Evolutionary conservation across 176 grass and related monocot genomes (phyloP).

Genomic region (Zoysia japonica): DNA sequence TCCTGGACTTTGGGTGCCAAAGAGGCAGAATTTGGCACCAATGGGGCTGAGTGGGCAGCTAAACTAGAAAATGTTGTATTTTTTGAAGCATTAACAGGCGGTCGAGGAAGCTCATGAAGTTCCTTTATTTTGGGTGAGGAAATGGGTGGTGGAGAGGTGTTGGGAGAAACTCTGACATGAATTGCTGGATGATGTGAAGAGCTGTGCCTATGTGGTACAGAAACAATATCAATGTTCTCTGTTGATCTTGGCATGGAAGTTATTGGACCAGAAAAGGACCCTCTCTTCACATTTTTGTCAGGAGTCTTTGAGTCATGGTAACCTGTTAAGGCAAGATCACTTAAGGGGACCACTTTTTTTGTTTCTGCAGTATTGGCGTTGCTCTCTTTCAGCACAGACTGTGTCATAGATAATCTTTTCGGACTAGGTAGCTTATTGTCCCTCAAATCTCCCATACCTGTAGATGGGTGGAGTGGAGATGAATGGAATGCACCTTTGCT

Average conservation of each 20-base stretch:
- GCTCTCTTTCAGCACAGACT: slow-evolving; percentile 78
- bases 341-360: slow-evolving; percentile 37
- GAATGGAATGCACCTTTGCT: slow-evolving; percentile 58
- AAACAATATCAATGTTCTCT: slow-evolving; percentile 53
- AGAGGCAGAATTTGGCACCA: slow-evolving; percentile 78
- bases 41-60: slow-evolving; percentile 77
- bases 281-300: slow-evolving; percentile 70
- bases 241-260: slow-evolving; percentile 47
- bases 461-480: slow-evolving; percentile 72
- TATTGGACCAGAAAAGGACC: slow-evolving; percentile 76
- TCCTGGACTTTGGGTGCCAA: slow-evolving; percentile 54
- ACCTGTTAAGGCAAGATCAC: slow-evolving; percentile 45
- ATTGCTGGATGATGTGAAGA: slow-evolving; percentile 45
- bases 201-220: slow-evolving; percentile 41
- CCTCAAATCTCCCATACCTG: slow-evolving; percentile 52
- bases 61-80: slow-evolving; percentile 51
- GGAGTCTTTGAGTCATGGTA: slow-evolving; percentile 47
- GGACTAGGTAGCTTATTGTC: slow-evolving; percentile 67
- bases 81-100: slow-evolving; percentile 57
- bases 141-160: slow-evolving; percentile 53
- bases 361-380: slow-evolving; percentile 58
- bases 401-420: slow-evolving; percentile 55
- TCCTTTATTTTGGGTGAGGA: slow-evolving; percentile 83
- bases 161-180: slow-evolving; percentile 47
- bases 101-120: slow-evolving; percentile 91